Evolutionary conservation across 2,329 filamentous ascomycete genomes (phyloP).

Genomic region (Penicillium crustosum): DNA sequence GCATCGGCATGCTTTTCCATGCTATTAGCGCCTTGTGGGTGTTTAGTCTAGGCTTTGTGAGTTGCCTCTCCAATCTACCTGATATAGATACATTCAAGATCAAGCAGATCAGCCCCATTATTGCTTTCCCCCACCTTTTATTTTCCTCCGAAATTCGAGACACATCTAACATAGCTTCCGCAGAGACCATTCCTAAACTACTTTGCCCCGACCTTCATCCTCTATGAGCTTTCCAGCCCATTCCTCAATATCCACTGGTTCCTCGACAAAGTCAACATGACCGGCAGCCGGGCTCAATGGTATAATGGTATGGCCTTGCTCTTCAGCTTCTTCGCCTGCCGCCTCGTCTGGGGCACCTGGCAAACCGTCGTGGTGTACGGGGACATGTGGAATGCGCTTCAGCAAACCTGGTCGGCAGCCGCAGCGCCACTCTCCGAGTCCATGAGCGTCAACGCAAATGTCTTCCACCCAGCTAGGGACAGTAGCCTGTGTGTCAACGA

Average conservation of each 20-base stretch:
- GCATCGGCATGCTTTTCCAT: constrained; percentile 62
- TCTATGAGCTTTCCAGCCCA: constrained; percentile 66
- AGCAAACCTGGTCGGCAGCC: constrained; percentile 39
- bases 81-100: background rate
- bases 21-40: constrained; percentile 61
- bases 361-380: constrained; percentile 59
- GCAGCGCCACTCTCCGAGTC: constrained; percentile 30
- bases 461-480: constrained; percentile 37
- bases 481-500: constrained; percentile 40
- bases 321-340: constrained; percentile 60
- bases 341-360: constrained; percentile 63
- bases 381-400: constrained; percentile 58
- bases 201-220: constrained; percentile 64
- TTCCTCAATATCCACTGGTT: constrained; percentile 72
- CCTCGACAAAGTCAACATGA: constrained; percentile 66
- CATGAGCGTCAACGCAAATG: constrained; percentile 33
- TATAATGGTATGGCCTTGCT: constrained; percentile 63
- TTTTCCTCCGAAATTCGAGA: background rate
- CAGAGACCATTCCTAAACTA: constrained; percentile 66
- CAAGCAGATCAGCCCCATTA: background rate
- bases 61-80: constrained; percentile 34
- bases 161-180: constrained; percentile 5
- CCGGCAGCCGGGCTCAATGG: constrained; percentile 60
- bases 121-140: background rate
- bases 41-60: constrained; percentile 63